phyloP scores from a whole-genome alignment of 257 asterid species.

The Eucommia ulmoides region DNA sequence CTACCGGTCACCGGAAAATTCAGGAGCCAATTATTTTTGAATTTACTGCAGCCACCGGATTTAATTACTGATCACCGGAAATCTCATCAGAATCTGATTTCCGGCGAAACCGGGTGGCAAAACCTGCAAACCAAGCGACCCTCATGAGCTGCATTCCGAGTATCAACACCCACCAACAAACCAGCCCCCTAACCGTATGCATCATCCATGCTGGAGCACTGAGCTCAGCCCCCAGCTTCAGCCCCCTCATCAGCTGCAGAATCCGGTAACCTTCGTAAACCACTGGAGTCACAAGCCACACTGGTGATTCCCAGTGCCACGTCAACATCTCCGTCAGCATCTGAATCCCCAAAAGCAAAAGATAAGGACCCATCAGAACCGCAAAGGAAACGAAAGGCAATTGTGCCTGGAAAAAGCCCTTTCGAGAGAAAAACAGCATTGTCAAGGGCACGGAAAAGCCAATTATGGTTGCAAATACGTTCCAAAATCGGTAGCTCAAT shows the following conservation, averaged over 20 bases:
- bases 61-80: not conserved
- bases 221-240: conserved; percentile 75
- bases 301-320: conserved; percentile 97
- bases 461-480: conserved; percentile 44
- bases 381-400: conserved; percentile 49
- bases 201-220: conserved; percentile 63
- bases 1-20: no score
- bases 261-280: conserved; percentile 75
- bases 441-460: conserved; percentile 53
- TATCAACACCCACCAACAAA: conserved; percentile 90
- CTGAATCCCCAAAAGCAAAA: conserved; percentile 68
- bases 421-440: conserved; percentile 32
- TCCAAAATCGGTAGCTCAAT: conserved; percentile 55
- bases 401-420: conserved; percentile 53
- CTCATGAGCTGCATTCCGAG: conserved; percentile 96
- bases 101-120: conserved; percentile 38
- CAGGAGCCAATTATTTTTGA: no score
- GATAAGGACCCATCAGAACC: conserved; percentile 84
- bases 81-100: no score
- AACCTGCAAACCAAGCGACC: conserved; percentile 94
- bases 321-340: conserved; percentile 76
- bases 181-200: conserved; percentile 60
- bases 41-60: not conserved
- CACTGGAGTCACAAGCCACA: conserved; percentile 83
- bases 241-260: conserved; percentile 88